Evolutionary conservation across 306 rosid species (phyloP).

Genomic region (Morella rubra): DNA sequence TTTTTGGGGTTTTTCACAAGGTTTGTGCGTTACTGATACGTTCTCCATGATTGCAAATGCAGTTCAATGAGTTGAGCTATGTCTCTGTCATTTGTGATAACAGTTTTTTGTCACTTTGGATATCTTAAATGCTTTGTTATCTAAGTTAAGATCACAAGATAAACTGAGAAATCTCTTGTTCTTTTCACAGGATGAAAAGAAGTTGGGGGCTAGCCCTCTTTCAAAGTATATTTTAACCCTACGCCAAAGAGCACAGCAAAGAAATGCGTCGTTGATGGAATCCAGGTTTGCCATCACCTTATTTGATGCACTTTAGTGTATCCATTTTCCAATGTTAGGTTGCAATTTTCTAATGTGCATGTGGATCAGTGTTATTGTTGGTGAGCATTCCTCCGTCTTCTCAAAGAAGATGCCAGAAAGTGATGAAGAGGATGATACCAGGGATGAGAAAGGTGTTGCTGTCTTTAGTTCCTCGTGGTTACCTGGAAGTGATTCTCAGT

Average conservation of each 20-base stretch:
- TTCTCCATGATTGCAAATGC: not conserved
- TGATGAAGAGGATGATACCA: slow-evolving; percentile 52
- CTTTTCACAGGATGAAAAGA: slow-evolving; percentile 64
- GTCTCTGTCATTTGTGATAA: not conserved
- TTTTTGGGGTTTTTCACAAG: not conserved
- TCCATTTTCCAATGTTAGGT: slow-evolving; percentile 21
- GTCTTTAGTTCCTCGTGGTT: slow-evolving; percentile 86
- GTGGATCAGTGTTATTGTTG: slow-evolving; percentile 67
- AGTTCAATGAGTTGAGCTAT: not conserved
- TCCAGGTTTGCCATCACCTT: slow-evolving; percentile 54
- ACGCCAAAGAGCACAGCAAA: slow-evolving; percentile 66
- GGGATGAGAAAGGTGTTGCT: slow-evolving; percentile 51
- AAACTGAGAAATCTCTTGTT: slow-evolving; percentile 1
- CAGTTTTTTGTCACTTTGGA: not conserved
- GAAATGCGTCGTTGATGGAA: slow-evolving; percentile 55
- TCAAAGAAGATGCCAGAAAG: slow-evolving; percentile 54
- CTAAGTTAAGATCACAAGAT: not conserved
- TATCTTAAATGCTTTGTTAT: not conserved
- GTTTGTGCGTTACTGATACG: not conserved
- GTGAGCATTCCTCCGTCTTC: slow-evolving; percentile 65
- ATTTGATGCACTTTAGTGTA: slow-evolving; percentile 10
- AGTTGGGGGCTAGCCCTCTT: slow-evolving; percentile 58
- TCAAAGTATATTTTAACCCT: slow-evolving; percentile 51
- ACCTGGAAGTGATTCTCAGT: slow-evolving; percentile 74
- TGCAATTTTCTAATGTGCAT: slow-evolving; percentile 38